phyloP scores from a whole-genome alignment of 73 alveolate genomes.

The Tetrahymena borealis region DNA sequence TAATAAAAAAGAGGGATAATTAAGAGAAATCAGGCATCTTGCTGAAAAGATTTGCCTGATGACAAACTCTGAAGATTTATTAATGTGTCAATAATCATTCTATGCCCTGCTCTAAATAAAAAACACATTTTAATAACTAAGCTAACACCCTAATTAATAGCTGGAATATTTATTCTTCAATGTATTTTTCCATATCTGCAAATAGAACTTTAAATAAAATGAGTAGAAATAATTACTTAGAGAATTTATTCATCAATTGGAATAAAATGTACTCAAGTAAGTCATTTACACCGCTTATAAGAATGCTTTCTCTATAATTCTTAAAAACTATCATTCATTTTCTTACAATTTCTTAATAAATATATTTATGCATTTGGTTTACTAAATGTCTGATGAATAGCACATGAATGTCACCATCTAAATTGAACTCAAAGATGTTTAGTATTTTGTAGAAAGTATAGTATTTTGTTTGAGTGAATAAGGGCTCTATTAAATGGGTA shows the following conservation, averaged over 20 bases:
- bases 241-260: neutral
- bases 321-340: neutral
- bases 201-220: neutral
- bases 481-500: neutral
- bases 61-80: neutral
- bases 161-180: neutral
- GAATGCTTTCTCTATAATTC: neutral
- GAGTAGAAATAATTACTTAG: neutral
- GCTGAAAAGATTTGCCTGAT: neutral
- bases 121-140: neutral
- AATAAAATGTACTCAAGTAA: neutral
- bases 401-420: neutral
- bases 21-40: neutral
- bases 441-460: neutral
- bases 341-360: neutral
- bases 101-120: neutral
- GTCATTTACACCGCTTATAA: neutral
- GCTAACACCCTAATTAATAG: neutral
- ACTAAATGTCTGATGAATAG: neutral
- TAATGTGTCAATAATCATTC: neutral
- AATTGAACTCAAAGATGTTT: neutral
- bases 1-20: neutral
- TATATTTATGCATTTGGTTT: neutral
- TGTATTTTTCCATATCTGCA: neutral
- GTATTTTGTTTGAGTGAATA: neutral